These are phyloP conservation scores for Collybia mongolica DNA, from an alignment of 768 basidiomycete species.

Conservation along the genomic window DNA sequence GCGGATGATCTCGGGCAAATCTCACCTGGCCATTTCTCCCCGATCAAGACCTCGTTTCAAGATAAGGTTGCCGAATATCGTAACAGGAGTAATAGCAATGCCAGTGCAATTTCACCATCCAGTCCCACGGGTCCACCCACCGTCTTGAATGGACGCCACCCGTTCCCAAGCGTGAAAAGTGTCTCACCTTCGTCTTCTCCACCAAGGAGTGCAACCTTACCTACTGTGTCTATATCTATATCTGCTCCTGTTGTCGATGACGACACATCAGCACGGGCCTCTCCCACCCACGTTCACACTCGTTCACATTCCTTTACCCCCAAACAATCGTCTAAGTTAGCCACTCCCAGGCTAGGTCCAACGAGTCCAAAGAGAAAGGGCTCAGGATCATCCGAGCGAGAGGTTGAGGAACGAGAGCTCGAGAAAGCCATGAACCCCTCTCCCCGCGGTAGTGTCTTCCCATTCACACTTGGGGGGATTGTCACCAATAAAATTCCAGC, in stretches of 20 bases:
- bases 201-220: constrained; percentile 32
- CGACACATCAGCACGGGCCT: constrained; percentile 11
- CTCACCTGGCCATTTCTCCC: constrained; percentile 30
- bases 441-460: constrained; percentile 11
- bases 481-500: constrained; percentile 1
- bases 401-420: constrained; percentile 19
- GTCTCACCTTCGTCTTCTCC: constrained; percentile 31
- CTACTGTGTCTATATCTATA: constrained; percentile 45
- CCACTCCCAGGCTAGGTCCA: constrained; percentile 51
- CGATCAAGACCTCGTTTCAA: constrained; percentile 52
- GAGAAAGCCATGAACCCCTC: constrained; percentile 7
- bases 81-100: constrained; percentile 54
- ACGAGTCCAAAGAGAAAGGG: constrained; percentile 59
- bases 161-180: constrained; percentile 39
- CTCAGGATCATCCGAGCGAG: constrained; percentile 39
- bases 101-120: constrained; percentile 38
- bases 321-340: constrained; percentile 66
- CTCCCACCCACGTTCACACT: constrained; percentile 50
- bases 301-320: constrained; percentile 73
- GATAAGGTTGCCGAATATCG: constrained; percentile 69
- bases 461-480: constrained; percentile 10
- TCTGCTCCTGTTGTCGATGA: constrained; percentile 42
- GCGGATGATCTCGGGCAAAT: constrained; percentile 75
- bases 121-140: constrained; percentile 30
- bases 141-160: constrained; percentile 35